Evolutionary conservation across 208 protist species (phyloP).

Genomic region (Wallacemonas sp.): DNA sequence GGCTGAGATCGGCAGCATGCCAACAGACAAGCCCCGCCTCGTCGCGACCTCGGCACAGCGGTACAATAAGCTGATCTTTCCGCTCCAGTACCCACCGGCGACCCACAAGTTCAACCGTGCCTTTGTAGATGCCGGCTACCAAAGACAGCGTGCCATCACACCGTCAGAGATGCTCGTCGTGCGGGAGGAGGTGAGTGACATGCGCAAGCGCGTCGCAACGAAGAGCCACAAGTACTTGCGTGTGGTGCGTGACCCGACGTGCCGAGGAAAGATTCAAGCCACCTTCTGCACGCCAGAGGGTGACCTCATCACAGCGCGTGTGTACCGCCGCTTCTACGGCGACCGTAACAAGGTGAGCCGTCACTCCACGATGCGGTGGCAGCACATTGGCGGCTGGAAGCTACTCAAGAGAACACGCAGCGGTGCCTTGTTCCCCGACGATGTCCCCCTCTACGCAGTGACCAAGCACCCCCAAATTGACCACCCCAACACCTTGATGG

Average conservation of each 20-base stretch:
- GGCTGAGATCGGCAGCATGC: slow-evolving; percentile 66
- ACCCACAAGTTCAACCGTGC: slow-evolving; percentile 83
- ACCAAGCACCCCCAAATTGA: slow-evolving; percentile 76
- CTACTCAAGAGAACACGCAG: slow-evolving; percentile 65
- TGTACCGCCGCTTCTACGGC: slow-evolving; percentile 88
- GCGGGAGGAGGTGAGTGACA: slow-evolving; percentile 67
- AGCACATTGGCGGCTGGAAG: slow-evolving; percentile 90
- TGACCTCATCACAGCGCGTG: slow-evolving; percentile 63
- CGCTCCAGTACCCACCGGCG: slow-evolving; percentile 64
- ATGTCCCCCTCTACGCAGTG: slow-evolving; percentile 84
- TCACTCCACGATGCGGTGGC: slow-evolving; percentile 83
- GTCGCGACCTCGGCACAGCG: slow-evolving; percentile 49
- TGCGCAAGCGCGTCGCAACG: slow-evolving; percentile 47
- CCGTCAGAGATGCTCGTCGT: slow-evolving; percentile 84
- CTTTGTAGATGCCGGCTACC: slow-evolving; percentile 84
- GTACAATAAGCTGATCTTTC: slow-evolving; percentile 80
- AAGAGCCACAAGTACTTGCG: slow-evolving; percentile 60
- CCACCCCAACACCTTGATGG: slow-evolving; percentile 78
- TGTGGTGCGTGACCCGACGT: slow-evolving; percentile 75
- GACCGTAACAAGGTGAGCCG: slow-evolving; percentile 56
- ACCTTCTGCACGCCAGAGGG: slow-evolving; percentile 83
- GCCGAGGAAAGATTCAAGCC: slow-evolving; percentile 79
- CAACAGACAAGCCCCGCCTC: slow-evolving; percentile 57
- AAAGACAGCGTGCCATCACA: slow-evolving; percentile 78
- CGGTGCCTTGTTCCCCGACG: slow-evolving; percentile 77